Evolutionary conservation across 1,139 yeast genomes (phyloP).

Genomic region (Ogataea hybrid): DNA sequence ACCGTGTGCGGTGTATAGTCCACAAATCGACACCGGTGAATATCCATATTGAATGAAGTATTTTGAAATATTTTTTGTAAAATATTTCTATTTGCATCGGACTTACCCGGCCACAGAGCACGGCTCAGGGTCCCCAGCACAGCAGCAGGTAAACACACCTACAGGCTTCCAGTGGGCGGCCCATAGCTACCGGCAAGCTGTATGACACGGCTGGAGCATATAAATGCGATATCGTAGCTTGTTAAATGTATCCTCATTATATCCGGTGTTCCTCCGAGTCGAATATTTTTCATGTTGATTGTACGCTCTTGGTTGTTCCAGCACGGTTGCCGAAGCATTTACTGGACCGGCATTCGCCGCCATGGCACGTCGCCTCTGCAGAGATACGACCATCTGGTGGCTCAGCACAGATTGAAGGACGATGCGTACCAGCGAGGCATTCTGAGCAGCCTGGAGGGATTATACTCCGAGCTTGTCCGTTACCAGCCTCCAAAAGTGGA

Average conservation of each 20-base stretch:
- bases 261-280: conserved; percentile 7
- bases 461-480: conserved; percentile 45
- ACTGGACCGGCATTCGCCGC: conserved; percentile 2
- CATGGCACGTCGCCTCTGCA: conserved; percentile 41
- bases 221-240: neutral
- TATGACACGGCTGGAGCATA: neutral
- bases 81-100: neutral
- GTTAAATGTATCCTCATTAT: neutral
- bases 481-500: conserved; percentile 58
- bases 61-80: conserved; percentile 1
- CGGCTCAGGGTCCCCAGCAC: no score
- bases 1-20: conserved; percentile 86
- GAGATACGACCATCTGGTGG: conserved; percentile 44
- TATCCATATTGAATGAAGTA: conserved; percentile 46
- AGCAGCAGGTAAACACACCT: no score
- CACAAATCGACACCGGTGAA: conserved; percentile 92
- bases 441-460: conserved; percentile 48
- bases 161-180: no score
- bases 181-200: no score
- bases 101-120: conserved; percentile 8
- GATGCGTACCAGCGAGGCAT: conserved; percentile 61
- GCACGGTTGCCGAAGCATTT: neutral
- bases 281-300: conserved; percentile 4
- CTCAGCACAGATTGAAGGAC: conserved; percentile 44
- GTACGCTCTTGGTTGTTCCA: neutral